Evolutionary conservation across 148 eudicot species (phyloP), one percentile per base, ranked within the genome.

Genomic region (Linanthus parryae): DNA sequence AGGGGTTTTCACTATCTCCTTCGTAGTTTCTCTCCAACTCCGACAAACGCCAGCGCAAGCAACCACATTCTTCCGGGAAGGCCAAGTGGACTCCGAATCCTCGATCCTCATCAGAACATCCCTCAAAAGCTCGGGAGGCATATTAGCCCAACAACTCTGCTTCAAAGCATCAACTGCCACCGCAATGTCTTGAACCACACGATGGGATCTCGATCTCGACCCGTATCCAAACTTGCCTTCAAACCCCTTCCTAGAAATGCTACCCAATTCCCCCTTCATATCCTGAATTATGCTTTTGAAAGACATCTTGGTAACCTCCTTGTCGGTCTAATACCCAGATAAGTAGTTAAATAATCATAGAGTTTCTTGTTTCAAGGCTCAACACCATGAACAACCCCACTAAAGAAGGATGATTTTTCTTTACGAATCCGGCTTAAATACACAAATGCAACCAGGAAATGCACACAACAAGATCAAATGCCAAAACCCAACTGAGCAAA

Each of bases 121-220:
- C 53, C 88, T 76, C 67, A 86, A 72, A 9, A 91, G 84, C 81
- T 91, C 97, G 0, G 82, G 81, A 1, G 95, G 95, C 86, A 91
- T 72, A 69, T 78, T 83, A 30, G 95, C 97, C 97, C 97, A 91
- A 40, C 92, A 73, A 58, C 94, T 86, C 62, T 78, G 95, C 80
- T 60, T 73, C 62, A 86, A 63, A 61, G 73, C 87, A 79, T 86
- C 89, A 3, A 82, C 60, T 5, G 50, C 72, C 43, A 70, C 61
- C 13, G 72, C 46, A 59, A 64, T 62, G 62, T 83, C 95, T 48
- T 79, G 82, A 39, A 86, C 89, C 30, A 77, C 88, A 35, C 89
- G 64, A 17, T 76, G 81, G 0, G 94, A 81, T 76, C 94, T 83
- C 8, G 95, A 91, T 54, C 85, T 67, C 62, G 74, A 70, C 14